phyloP scores from a whole-genome alignment of 495 filamentous ascomycete genomes.

The Echria macrotheca region DNA sequence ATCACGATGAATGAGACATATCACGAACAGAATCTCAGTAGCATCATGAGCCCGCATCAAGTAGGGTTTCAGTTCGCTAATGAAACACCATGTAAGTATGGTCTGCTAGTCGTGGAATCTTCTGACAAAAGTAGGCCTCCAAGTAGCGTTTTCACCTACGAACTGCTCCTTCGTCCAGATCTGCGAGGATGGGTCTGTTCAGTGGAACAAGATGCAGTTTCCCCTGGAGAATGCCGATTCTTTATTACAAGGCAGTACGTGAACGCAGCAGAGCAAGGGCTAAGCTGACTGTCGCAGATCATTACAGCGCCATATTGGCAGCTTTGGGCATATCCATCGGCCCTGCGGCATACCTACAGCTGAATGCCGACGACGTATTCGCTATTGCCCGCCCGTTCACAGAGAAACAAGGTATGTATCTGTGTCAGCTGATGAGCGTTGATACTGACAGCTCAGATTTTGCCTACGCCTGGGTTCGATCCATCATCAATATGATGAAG shows the following conservation, averaged over 20 bases:
- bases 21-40: slow-evolving; percentile 54
- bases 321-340: slow-evolving; percentile 30
- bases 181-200: slow-evolving; percentile 58
- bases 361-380: slow-evolving; percentile 70
- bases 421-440: slow-evolving; percentile 16
- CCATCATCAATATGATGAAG: slow-evolving; percentile 60
- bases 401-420: slow-evolving; percentile 23
- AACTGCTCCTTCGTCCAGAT: slow-evolving; percentile 60
- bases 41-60: slow-evolving; percentile 63
- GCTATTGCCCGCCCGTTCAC: slow-evolving; percentile 54
- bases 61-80: slow-evolving; percentile 64
- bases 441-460: slow-evolving; percentile 41
- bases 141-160: slow-evolving; percentile 70
- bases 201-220: slow-evolving; percentile 59
- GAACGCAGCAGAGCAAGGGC: neutral
- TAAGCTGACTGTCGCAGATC: slow-evolving; percentile 19
- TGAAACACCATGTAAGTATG: slow-evolving; percentile 46
- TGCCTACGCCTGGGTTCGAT: slow-evolving; percentile 48
- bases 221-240: slow-evolving; percentile 34
- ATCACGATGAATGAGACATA: slow-evolving; percentile 60
- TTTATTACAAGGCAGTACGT: slow-evolving; percentile 41
- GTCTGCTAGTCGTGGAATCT: too few relatives aligned
- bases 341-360: slow-evolving; percentile 48
- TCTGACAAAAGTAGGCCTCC: too few relatives aligned
- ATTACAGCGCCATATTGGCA: slow-evolving; percentile 37